A percentile compares a stretch with the other conserved stretches of the same genome.
Evolutionary conservation across 2,329 filamentous ascomycete species (phyloP).

Genomic region (Thielaviopsis ethacetica): DNA sequence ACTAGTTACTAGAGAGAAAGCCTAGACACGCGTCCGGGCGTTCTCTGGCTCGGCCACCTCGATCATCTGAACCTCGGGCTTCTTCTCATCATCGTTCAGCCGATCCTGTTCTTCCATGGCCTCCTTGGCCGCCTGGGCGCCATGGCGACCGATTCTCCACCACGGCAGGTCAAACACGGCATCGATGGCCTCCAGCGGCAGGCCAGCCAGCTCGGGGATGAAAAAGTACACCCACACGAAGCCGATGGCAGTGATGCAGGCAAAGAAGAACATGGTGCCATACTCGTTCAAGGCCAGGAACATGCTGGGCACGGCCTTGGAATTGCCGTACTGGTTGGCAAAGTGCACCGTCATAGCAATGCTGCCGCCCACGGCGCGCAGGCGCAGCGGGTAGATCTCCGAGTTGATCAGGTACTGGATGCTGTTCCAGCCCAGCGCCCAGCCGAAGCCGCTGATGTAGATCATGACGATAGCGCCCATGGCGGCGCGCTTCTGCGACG

Average conservation of each 20-base stretch:
- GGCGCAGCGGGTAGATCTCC: constrained; percentile 59
- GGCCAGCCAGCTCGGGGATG: constrained; percentile 55
- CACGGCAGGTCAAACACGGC: constrained; percentile 55
- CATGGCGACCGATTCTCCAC: constrained; percentile 51
- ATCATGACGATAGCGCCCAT: constrained; percentile 58
- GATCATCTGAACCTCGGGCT: background rate
- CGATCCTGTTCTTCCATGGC: constrained; percentile 13
- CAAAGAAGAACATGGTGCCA: constrained; percentile 67
- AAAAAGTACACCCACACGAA: constrained; percentile 56
- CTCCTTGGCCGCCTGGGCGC: constrained; percentile 34
- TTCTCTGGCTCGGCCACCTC: background rate
- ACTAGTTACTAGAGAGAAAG: too few relatives aligned
- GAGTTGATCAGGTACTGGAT: constrained; percentile 68
- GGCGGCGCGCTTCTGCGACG: constrained; percentile 36
- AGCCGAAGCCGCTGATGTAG: constrained; percentile 51
- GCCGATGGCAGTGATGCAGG: constrained; percentile 49
- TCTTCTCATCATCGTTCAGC: background rate
- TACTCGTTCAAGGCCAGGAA: constrained; percentile 44
- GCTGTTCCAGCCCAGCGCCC: constrained; percentile 57
- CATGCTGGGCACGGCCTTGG: constrained; percentile 60
- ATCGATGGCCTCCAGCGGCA: constrained; percentile 54
- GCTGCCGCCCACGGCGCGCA: constrained; percentile 54
- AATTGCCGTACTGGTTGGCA: constrained; percentile 63
- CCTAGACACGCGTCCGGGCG: background rate
- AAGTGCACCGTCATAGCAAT: constrained; percentile 68